Base-by-base conservation (phyloP, 371 early-diverging fungal genomes). In the Batkoa obscura region DNA sequence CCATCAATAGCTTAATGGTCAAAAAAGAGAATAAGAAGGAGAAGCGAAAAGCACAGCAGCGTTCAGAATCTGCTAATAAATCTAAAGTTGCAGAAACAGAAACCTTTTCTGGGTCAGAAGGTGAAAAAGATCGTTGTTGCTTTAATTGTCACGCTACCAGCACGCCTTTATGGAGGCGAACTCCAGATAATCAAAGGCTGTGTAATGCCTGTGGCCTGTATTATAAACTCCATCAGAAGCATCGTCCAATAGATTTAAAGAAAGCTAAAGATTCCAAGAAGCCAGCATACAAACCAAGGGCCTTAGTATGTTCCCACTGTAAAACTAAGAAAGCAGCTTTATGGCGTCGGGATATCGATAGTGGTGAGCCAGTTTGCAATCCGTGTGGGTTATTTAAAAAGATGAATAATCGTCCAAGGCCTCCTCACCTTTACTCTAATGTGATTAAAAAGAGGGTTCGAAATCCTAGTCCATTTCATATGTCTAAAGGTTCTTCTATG, bases 161-260 rank as follows among this genome's bases (percentile, higher is more conserved):
- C 15, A 97, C 97, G 0, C 94, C 95, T 2, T 73, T 93, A 23
- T 98, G 98, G 98, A 72, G 98, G 38, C 72, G 92, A 35, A 82
- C 84, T 62, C 71, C 71, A 23, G 69, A 76, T 39, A 86, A 84
- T 8, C 69, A 43, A 5, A 46, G 51, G 59, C 78, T 12, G 39
- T 96, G 97, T 72, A 96, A 95, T 67, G 95, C 95, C 1, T 96
- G 96, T 63, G 95, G 95, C 9, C 68, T 98, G 50, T 97, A 95
- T 64, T 80, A 78, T 58, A 88, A 88, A 64, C 72, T 91, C 17
- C 96, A 94, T 61, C 72, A 79, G 54, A 67, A 69, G 45, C 77
- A 79, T 45, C 74, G 84, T 5, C 82, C 83, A 41, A 73, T 64
- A 54, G 95, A 93, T 67, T 80, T 73, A 56, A 90, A 87, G 62